Conservation (phyloP, 805 yeast species). For the Schwanniomyces yamadae region DNA sequence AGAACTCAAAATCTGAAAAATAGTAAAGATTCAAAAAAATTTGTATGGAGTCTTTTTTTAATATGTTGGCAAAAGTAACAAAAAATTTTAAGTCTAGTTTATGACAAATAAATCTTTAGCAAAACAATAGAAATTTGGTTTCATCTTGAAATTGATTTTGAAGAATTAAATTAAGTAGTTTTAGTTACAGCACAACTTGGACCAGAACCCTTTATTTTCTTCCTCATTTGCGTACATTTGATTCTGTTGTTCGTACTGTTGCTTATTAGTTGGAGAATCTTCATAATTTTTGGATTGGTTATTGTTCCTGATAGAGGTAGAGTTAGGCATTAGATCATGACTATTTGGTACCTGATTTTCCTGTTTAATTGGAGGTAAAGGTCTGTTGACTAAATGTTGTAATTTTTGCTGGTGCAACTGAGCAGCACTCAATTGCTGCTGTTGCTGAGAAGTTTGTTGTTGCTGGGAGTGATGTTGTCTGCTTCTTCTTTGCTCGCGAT, state of each 20-base stretch:
- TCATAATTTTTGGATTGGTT: slow-evolving; percentile 21
- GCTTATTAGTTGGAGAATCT: slow-evolving; percentile 16
- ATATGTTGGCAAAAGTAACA: too few species aligned
- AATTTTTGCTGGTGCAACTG: slow-evolving; percentile 49
- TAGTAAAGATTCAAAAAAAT: too few species aligned
- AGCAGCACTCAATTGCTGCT: slow-evolving; percentile 43
- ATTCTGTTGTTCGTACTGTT: slow-evolving; percentile 40
- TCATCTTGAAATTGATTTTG: too few species aligned
- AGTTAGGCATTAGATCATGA: slow-evolving; percentile 19
- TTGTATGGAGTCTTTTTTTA: too few species aligned
- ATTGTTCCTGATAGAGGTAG: slow-evolving; percentile 21
- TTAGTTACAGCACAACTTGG: slow-evolving; percentile 43
- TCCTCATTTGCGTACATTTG: slow-evolving; percentile 31
- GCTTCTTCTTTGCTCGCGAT: slow-evolving; percentile 45
- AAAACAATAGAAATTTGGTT: too few species aligned
- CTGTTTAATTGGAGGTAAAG: slow-evolving; percentile 48
- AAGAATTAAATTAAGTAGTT: slow-evolving; percentile 1
- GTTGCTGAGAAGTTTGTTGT: slow-evolving; percentile 19
- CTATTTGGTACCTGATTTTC: slow-evolving; percentile 27
- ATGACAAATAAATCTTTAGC: too few species aligned
- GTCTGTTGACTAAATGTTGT: slow-evolving; percentile 48
- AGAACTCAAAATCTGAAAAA: too few species aligned
- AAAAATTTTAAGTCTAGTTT: too few species aligned
- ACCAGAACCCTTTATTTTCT: slow-evolving; percentile 41
- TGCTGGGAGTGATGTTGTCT: slow-evolving; percentile 35